phyloP scores from a whole-genome alignment of 495 filamentous ascomycete genomes.

The Xylaria castorea region DNA sequence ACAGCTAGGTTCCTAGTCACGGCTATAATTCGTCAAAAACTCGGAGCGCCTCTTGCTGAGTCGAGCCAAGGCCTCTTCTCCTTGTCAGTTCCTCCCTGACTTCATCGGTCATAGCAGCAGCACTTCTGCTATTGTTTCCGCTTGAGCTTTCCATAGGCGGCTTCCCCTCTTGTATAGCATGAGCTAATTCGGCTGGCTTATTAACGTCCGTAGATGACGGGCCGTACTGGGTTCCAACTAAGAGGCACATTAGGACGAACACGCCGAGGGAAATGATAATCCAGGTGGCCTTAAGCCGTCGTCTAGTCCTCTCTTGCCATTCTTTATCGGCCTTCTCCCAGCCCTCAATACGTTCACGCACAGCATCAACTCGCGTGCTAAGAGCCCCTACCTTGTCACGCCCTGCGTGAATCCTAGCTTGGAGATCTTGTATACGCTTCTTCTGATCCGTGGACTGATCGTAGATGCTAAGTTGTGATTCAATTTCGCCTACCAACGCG shows the following conservation, averaged over 20 bases:
- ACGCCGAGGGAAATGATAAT: conserved; percentile 54
- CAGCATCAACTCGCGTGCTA: conserved; percentile 68
- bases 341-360: conserved; percentile 67
- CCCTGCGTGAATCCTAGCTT: conserved; percentile 68
- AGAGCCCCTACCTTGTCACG: conserved; percentile 69
- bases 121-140: conserved; percentile 30
- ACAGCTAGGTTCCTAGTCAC: background rate
- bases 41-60: conserved; percentile 42
- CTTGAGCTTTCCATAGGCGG: conserved; percentile 20
- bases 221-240: conserved; percentile 49
- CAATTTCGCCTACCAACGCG: conserved; percentile 66
- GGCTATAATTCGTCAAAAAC: conserved; percentile 52
- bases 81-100: conserved; percentile 35
- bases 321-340: conserved; percentile 76
- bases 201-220: conserved; percentile 31
- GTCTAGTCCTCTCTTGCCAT: conserved; percentile 73
- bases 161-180: conserved; percentile 13
- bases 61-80: conserved; percentile 24
- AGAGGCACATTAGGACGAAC: conserved; percentile 53
- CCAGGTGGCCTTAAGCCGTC: conserved; percentile 68
- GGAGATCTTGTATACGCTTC: conserved; percentile 67
- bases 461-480: conserved; percentile 69
- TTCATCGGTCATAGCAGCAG: conserved; percentile 33
- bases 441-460: conserved; percentile 75
- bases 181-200: conserved; percentile 15